phyloP scores from a whole-genome alignment of 2,329 filamentous ascomycete genomes.

The Fusarium veterinarium region DNA sequence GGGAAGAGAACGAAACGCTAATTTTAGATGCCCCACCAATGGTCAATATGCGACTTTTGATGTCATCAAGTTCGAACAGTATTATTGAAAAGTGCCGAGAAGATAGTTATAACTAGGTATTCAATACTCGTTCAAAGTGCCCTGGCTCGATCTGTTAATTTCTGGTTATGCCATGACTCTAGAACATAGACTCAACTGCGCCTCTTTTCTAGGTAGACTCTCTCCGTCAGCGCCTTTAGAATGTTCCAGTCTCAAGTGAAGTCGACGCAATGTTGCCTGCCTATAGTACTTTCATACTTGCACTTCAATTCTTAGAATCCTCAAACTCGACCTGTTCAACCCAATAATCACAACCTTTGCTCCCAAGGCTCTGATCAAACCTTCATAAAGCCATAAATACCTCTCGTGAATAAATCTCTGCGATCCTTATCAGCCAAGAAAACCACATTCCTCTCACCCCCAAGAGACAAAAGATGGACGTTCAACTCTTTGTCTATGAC shows the following conservation, averaged over 20 bases:
- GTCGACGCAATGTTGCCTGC: constrained; percentile 44
- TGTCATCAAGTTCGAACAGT: constrained; percentile 26
- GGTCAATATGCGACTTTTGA: constrained; percentile 14
- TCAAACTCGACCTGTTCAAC: neutral
- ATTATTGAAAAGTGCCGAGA: neutral
- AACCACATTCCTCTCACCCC: neutral
- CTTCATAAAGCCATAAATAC: neutral
- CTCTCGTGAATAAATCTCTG: neutral
- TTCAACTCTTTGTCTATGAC: constrained; percentile 83
- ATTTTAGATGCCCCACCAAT: constrained; percentile 40
- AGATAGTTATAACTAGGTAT: neutral
- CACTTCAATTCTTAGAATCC: neutral
- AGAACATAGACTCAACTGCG: neutral
- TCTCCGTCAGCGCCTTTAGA: constrained; percentile 34
- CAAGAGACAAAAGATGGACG: constrained; percentile 67
- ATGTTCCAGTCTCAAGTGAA: constrained; percentile 39
- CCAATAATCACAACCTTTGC: neutral
- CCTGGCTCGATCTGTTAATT: neutral
- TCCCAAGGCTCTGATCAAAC: neutral
- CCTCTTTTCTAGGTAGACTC: constrained; percentile 13
- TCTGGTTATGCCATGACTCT: neutral
- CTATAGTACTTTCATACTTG: neutral
- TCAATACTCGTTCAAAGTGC: neutral
- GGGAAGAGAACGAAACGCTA: constrained; percentile 24
- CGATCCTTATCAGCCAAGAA: neutral